Base-by-base conservation (phyloP, 108 stramenopile genomes). In the Mediolabrus comicus region DNA sequence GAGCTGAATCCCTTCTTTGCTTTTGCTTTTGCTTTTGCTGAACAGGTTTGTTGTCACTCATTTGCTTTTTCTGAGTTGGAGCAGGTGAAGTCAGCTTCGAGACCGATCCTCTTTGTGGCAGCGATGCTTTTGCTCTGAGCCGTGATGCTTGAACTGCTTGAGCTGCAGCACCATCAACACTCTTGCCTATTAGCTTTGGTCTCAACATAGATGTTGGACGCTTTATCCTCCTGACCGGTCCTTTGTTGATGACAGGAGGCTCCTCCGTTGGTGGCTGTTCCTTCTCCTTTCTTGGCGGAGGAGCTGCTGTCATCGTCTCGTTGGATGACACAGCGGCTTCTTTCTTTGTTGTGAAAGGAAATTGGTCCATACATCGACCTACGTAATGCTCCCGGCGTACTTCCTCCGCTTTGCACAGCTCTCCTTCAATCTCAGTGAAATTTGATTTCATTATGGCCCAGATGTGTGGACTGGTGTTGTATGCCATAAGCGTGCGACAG, bases 141-240 rank as follows among this genome's bases (percentile, higher is more conserved):
- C 84, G 65, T 43, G 79, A 78, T 19, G 80, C 80, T 39, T 84
- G 77, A 14, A 92, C 82, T 41, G 91, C 91, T 66, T 92, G 87
- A 74, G 85, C 70, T 53, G 91, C 88, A 43, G 91, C 80, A 6
- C 91, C 91, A 53, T 89, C 87, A 13, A 92, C 84, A 9, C 86
- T 87, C 59, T 87, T 88, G 22, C 91, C 91, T 32, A 92, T 77
- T 3, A 92, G 75, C 60, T 83, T 92, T 16, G 91, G 91, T 17
- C 87, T 77, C 26, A 85, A 69, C 55, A 89, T 87, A 27, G 79
- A 73, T 53, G 72, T 81, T 19, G 86, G 89, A 14, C 89, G 74
- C 33, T 60, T 59, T 8, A 84, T 83, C 39, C 85, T 68, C 53
- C 79, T 58, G 39, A 31, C 52, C 41, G 64, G 65, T 34, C 58